These are phyloP conservation scores for Trichophaea hybrida DNA, from an alignment of 2,329 filamentous ascomycete species.

Conservation along the genomic window DNA sequence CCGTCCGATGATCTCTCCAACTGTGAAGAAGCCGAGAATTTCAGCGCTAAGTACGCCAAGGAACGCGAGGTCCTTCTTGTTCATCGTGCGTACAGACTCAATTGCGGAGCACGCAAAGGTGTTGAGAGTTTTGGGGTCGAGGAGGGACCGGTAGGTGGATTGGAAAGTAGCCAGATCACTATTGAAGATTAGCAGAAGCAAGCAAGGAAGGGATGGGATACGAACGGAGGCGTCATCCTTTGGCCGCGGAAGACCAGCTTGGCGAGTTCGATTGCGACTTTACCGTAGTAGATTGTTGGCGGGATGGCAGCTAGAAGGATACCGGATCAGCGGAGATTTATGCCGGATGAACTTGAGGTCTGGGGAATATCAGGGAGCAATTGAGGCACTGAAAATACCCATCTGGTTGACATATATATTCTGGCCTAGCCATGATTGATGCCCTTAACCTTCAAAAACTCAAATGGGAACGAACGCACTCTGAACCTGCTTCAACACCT, in stretches of 20 bases:
- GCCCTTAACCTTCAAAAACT: neutral
- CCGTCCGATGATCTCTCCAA: constrained; percentile 91
- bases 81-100: constrained; percentile 52
- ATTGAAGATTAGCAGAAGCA: constrained; percentile 14
- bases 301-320: constrained; percentile 59
- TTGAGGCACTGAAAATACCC: neutral
- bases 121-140: constrained; percentile 45
- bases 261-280: constrained; percentile 71
- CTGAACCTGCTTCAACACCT: constrained; percentile 65
- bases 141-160: constrained; percentile 62
- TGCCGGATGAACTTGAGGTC: neutral
- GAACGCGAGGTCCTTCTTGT: constrained; percentile 52
- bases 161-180: constrained; percentile 74
- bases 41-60: constrained; percentile 71
- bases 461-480: constrained; percentile 44
- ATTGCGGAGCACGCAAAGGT: constrained; percentile 43
- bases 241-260: constrained; percentile 78
- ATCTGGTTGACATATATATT: neutral
- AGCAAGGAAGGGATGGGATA: neutral
- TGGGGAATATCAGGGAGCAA: neutral
- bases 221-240: constrained; percentile 93
- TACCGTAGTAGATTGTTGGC: constrained; percentile 78
- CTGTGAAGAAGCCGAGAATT: constrained; percentile 89
- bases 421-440: neutral
- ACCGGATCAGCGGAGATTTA: constrained; percentile 17